A percentile compares a stretch with the other conserved stretches of the same genome.
Conservation (phyloP, 2,329 filamentous ascomycete species). For the Teratosphaeria nubilosa region DNA sequence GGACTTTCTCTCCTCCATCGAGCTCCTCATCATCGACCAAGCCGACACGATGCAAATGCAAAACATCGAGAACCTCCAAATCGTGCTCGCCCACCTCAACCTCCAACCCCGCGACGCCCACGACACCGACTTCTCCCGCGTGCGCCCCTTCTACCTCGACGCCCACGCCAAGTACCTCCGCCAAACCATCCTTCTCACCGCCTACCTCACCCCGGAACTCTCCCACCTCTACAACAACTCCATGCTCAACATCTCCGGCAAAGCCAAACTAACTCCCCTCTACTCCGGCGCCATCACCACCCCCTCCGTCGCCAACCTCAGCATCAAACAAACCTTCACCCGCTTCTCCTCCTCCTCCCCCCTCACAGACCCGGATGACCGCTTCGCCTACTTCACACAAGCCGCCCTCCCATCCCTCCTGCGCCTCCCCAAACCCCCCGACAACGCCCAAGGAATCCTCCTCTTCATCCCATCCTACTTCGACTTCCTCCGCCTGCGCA, state of each 20-base stretch:
- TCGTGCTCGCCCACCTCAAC: slow-evolving; percentile 86
- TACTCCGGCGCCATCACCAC: slow-evolving; percentile 60
- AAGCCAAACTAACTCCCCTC: slow-evolving; percentile 57
- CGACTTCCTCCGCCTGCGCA: slow-evolving; percentile 87
- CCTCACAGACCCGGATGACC: slow-evolving; percentile 67
- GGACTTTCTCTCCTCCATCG: slow-evolving; percentile 90
- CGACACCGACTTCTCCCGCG: slow-evolving; percentile 85
- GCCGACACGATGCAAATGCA: slow-evolving; percentile 92
- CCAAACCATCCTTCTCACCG: slow-evolving; percentile 72
- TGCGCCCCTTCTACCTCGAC: slow-evolving; percentile 88
- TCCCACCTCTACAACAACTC: slow-evolving; percentile 59
- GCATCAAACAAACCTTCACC: slow-evolving; percentile 78
- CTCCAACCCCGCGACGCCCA: slow-evolving; percentile 71
- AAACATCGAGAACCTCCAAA: slow-evolving; percentile 94
- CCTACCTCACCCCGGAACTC: slow-evolving; percentile 85
- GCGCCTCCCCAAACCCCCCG: slow-evolving; percentile 54
- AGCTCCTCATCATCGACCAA: slow-evolving; percentile 83
- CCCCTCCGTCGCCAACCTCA: slow-evolving; percentile 39
- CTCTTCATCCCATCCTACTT: slow-evolving; percentile 90
- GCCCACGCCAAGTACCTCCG: slow-evolving; percentile 69
- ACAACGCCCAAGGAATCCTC: slow-evolving; percentile 49
- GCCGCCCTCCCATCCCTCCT: slow-evolving; percentile 67
- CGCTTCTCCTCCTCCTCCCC: slow-evolving; percentile 67
- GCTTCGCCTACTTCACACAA: slow-evolving; percentile 84
- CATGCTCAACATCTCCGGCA: slow-evolving; percentile 73